phyloP scores from a whole-genome alignment of 2,329 filamentous ascomycete genomes.

The Monilinia aucupariae region DNA sequence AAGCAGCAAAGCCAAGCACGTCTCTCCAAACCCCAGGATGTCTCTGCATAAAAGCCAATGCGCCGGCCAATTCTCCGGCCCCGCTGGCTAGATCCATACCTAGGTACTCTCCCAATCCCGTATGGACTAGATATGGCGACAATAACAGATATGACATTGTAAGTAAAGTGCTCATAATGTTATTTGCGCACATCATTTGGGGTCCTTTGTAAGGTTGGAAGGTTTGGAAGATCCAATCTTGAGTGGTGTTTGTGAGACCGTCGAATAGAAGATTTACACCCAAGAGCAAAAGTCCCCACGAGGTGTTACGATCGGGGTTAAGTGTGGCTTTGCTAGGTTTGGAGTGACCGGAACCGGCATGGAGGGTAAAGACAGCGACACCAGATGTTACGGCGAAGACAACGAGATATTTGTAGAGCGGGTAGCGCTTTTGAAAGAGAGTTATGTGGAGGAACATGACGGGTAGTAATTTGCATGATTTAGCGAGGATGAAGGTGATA shows the following conservation, averaged over 20 bases:
- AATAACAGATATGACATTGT: constrained; percentile 71
- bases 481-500: constrained; percentile 94
- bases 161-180: constrained; percentile 75
- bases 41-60: constrained; percentile 70
- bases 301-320: constrained; percentile 52
- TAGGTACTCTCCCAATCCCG: constrained; percentile 57
- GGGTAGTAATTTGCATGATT: constrained; percentile 96
- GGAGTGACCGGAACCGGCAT: constrained; percentile 63
- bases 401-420: constrained; percentile 93
- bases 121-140: constrained; percentile 73
- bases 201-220: constrained; percentile 81
- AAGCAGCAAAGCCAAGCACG: constrained; percentile 82
- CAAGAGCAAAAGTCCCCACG: constrained; percentile 78
- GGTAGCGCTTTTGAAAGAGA: constrained; percentile 82
- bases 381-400: constrained; percentile 86
- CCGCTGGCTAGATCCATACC: constrained; percentile 57
- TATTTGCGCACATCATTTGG: constrained; percentile 99
- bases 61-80: constrained; percentile 69
- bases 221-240: constrained; percentile 83
- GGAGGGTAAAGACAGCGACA: constrained; percentile 91
- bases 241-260: constrained; percentile 90
- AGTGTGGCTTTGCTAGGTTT: constrained; percentile 38
- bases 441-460: constrained; percentile 97
- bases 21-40: constrained; percentile 82
- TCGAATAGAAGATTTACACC: constrained; percentile 91